These are phyloP conservation scores for Lupinus albus DNA, from an alignment of 306 rosid species.

Conservation along the genomic window DNA sequence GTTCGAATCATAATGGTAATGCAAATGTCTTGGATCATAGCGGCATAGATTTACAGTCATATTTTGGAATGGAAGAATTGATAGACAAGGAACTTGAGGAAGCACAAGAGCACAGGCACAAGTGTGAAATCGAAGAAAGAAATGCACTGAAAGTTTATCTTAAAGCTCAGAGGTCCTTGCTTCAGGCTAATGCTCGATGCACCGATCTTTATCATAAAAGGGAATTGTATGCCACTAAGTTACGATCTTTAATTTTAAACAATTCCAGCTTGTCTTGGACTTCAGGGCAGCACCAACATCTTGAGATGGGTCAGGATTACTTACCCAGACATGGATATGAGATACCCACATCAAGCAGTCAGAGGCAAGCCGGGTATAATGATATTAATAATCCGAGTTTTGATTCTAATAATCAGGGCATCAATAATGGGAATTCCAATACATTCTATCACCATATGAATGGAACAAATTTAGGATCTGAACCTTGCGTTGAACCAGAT, in stretches of 20 bases:
- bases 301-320: constrained; percentile 57
- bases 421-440: constrained; percentile 47
- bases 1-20: constrained; percentile 53
- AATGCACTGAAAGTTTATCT: constrained; percentile 82
- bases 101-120: constrained; percentile 79
- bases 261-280: constrained; percentile 65
- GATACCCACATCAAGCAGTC: constrained; percentile 57
- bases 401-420: constrained; percentile 56
- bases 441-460: constrained; percentile 43
- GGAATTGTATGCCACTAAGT: constrained; percentile 67
- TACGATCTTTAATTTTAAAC: constrained; percentile 63
- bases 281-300: constrained; percentile 62
- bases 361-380: constrained; percentile 56
- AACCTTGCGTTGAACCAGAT: constrained; percentile 72
- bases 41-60: constrained; percentile 55
- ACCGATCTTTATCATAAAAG: constrained; percentile 73
- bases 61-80: constrained; percentile 72
- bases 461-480: constrained; percentile 64
- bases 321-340: constrained; percentile 59
- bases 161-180: constrained; percentile 81
- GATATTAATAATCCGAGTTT: constrained; percentile 53
- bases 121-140: constrained; percentile 90
- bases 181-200: constrained; percentile 83
- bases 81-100: constrained; percentile 90
- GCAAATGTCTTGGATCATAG: constrained; percentile 48